These are phyloP conservation scores for Geosmithia flava DNA, from an alignment of 2,329 filamentous ascomycete species.

Conservation along the genomic window DNA sequence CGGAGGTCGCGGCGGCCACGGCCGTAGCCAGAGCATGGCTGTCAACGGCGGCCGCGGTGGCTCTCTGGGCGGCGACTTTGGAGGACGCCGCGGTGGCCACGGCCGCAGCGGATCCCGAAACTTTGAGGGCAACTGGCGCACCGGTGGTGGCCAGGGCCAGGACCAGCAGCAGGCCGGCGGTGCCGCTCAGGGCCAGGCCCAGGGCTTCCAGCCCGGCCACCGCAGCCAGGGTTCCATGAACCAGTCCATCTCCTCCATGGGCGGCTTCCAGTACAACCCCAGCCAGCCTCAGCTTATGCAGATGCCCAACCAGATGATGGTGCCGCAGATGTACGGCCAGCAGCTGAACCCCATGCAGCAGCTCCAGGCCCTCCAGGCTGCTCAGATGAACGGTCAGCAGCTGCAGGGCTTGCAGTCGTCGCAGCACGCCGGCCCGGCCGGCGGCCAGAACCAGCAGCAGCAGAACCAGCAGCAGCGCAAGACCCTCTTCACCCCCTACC, in stretches of 20 bases:
- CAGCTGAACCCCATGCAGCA: conserved; percentile 85
- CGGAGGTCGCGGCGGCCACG: conserved; percentile 48
- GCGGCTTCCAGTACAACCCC: conserved; percentile 73
- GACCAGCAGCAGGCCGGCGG: conserved; percentile 42
- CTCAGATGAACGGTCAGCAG: conserved; percentile 67
- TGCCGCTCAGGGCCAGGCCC: conserved; percentile 45
- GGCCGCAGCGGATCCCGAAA: conserved; percentile 77
- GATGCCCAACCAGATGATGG: conserved; percentile 75
- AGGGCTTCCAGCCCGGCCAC: conserved; percentile 85
- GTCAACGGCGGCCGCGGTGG: conserved; percentile 52
- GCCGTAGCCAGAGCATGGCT: conserved; percentile 87
- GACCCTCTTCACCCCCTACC: conserved; percentile 94
- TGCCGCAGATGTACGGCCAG: conserved; percentile 78
- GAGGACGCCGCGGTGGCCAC: conserved; percentile 67
- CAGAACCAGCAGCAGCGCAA: conserved; percentile 93
- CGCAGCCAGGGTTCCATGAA: conserved; percentile 75
- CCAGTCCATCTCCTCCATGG: conserved; percentile 73
- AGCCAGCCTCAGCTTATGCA: conserved; percentile 80
- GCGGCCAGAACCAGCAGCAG: conserved; percentile 64
- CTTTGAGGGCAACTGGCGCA: conserved; percentile 97
- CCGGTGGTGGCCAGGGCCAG: conserved; percentile 38
- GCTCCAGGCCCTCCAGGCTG: conserved; percentile 83
- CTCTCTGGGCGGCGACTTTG: conserved; percentile 55
- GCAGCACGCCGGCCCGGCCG: conserved; percentile 59
- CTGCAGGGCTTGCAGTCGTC: conserved; percentile 56